Evolutionary conservation across 108 stramenopile genomes (phyloP).

Genomic region (Cyclotella sp.): DNA sequence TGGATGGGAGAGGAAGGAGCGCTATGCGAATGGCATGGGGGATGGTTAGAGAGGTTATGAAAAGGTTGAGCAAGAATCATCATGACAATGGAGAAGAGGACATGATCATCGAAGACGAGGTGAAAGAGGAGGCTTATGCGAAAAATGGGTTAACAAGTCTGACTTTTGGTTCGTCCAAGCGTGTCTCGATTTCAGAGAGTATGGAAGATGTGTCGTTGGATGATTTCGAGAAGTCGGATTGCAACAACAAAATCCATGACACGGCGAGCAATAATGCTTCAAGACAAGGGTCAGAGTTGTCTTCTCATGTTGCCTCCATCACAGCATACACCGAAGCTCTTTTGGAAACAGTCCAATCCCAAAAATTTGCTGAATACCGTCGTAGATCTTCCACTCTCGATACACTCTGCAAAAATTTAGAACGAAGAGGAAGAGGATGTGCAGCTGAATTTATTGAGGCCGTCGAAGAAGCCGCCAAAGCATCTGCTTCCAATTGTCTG

Average conservation of each 20-base stretch:
- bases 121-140: slow-evolving; percentile 22
- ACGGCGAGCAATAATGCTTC: not conserved
- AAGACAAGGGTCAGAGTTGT: not conserved
- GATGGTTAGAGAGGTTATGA: slow-evolving; percentile 10
- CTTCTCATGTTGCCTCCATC: not conserved
- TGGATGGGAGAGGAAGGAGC: slow-evolving; percentile 61
- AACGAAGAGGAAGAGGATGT: slow-evolving; percentile 57
- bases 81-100: not conserved
- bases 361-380: slow-evolving; percentile 38
- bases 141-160: slow-evolving; percentile 13
- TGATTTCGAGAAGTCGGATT: slow-evolving; percentile 8
- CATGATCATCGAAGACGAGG: slow-evolving; percentile 9
- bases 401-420: slow-evolving; percentile 49
- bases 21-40: slow-evolving; percentile 53
- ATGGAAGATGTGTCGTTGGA: slow-evolving; percentile 35
- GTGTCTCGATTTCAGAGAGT: slow-evolving; percentile 11
- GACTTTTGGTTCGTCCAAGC: slow-evolving; percentile 18
- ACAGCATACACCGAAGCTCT: slow-evolving; percentile 40
- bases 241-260: not conserved
- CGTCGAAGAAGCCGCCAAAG: slow-evolving; percentile 61
- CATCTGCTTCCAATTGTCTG: slow-evolving; percentile 53
- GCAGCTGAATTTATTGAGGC: slow-evolving; percentile 68
- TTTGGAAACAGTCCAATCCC: slow-evolving; percentile 34
- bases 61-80: not conserved
- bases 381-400: slow-evolving; percentile 59